Evolutionary conservation across 2,329 filamentous ascomycete species (phyloP).

Genomic region (Beauveria scarabaeidicola): DNA sequence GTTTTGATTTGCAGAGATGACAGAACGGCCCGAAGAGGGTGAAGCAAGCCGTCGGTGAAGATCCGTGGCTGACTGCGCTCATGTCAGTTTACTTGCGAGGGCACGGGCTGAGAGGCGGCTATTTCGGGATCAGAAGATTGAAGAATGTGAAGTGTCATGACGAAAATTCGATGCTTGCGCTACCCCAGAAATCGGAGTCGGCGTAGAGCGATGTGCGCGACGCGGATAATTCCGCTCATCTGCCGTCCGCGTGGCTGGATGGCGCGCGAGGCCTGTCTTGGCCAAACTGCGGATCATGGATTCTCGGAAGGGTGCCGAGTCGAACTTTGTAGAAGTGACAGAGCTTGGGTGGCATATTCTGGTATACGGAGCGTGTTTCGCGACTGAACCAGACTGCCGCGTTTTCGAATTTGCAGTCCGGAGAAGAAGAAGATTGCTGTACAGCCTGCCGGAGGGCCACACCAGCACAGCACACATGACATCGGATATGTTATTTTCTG

Average conservation of each 20-base stretch:
- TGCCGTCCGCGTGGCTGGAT: background rate
- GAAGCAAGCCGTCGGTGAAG: too few species aligned
- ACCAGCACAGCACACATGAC: background rate
- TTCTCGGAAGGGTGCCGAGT: background rate
- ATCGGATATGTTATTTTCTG: background rate
- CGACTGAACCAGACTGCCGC: background rate
- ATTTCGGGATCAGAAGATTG: background rate
- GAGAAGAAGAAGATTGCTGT: background rate
- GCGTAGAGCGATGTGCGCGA: background rate
- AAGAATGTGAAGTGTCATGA: background rate
- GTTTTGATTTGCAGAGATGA: too few species aligned
- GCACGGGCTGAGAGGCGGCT: too few species aligned
- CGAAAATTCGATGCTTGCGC: too few species aligned
- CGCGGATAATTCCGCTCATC: background rate
- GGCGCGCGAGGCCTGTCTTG: background rate
- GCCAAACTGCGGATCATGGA: background rate
- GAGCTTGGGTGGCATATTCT: background rate
- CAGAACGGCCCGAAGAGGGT: too few species aligned
- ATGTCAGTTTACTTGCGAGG: too few species aligned
- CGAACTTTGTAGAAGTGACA: background rate
- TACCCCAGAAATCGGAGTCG: too few species aligned
- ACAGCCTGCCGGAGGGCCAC: background rate
- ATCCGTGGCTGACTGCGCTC: too few species aligned
- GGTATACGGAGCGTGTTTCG: background rate
- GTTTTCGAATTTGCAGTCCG: background rate